These are phyloP conservation scores for Aaosphaeria pasadenensis DNA, from an alignment of 2,329 filamentous ascomycete species.

Conservation along the genomic window DNA sequence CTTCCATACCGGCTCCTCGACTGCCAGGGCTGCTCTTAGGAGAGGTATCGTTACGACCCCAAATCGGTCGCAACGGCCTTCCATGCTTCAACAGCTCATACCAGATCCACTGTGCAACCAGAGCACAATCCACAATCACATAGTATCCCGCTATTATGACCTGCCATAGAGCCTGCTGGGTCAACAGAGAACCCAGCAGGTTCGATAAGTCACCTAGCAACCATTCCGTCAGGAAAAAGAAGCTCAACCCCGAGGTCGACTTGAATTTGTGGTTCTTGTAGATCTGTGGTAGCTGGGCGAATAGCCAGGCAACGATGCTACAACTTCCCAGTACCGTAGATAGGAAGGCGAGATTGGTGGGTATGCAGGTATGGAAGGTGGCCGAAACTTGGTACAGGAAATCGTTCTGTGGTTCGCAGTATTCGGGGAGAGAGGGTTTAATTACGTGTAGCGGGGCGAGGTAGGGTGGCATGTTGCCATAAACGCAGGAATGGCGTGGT, in stretches of 20 bases:
- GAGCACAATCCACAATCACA: slow-evolving; percentile 60
- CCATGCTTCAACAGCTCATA: slow-evolving; percentile 58
- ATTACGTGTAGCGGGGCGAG: slow-evolving; percentile 28
- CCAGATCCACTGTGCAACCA: slow-evolving; percentile 65
- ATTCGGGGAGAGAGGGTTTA: slow-evolving; percentile 49
- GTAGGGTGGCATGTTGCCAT: slow-evolving; percentile 36
- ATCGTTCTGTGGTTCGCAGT: slow-evolving; percentile 59
- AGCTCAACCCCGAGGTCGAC: slow-evolving; percentile 63
- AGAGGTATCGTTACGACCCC: slow-evolving; percentile 16
- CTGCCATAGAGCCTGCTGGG: slow-evolving; percentile 65
- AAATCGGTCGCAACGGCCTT: slow-evolving; percentile 41
- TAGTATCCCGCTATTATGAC: slow-evolving; percentile 65
- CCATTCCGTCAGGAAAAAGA: slow-evolving; percentile 66
- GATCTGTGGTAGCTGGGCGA: slow-evolving; percentile 67
- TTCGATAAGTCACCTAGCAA: slow-evolving; percentile 63
- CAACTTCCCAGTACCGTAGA: slow-evolving; percentile 60
- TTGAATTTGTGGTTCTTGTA: slow-evolving; percentile 65
- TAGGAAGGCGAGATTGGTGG: slow-evolving; percentile 60
- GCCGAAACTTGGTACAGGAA: slow-evolving; percentile 58
- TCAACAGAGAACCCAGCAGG: slow-evolving; percentile 60
- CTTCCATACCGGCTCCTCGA: slow-evolving; percentile 20
- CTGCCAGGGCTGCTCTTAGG: neutral
- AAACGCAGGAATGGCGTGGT: slow-evolving; percentile 9
- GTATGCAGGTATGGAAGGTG: slow-evolving; percentile 60
- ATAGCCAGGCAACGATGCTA: slow-evolving; percentile 66